Evolutionary conservation across 176 grass and related monocot genomes (phyloP), one percentile per base, ranked within the genome.

Genomic region (Oryza australiensis): DNA sequence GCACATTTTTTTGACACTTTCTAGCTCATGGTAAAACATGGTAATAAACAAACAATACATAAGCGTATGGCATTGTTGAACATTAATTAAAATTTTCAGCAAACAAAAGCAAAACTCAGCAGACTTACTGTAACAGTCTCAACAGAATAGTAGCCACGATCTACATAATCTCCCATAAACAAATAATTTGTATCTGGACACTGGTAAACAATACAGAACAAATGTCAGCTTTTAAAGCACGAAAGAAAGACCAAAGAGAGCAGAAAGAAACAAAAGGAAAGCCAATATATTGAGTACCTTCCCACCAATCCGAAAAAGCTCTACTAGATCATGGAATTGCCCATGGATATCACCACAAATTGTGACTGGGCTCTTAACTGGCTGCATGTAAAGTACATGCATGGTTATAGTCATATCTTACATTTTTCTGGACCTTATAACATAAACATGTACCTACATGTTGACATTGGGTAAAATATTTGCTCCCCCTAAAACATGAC

Each of bases 141-240:
- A 77, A 97, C 94, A 62, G 94, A 97, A 86, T 97, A 97, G 79
- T 93, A 97, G 18, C 94, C 94, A 89, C 94, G 91, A 35, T 97
- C 94, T 9, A 97, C 94, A 65, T 91, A 97, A 91, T 97, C 94
- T 18, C 91, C 94, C 94, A 97, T 97, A 85, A 97, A 97, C 84
- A 97, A 82, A 79, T 97, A 97, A 79, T 97, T 97, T 10, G 94
- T 97, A 83, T 97, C 88, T 81, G 94, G 94, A 51, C 94, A 97
- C 94, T 97, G 66, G 49, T 24, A 88, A 83, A 79, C 66, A 85
- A 80, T 12, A 88, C 65, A 86, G 20, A 51, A 82, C 12, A 48
- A 67, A 27, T 66, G 45, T 86, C 46, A 82, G 67, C 65, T 73
- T 82, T 51, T 10, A 40, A 68, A 59, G 74, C 68, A 60, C 45